Conservation (phyloP, 306 rosid genomes). For the Lotus japonicus region DNA sequence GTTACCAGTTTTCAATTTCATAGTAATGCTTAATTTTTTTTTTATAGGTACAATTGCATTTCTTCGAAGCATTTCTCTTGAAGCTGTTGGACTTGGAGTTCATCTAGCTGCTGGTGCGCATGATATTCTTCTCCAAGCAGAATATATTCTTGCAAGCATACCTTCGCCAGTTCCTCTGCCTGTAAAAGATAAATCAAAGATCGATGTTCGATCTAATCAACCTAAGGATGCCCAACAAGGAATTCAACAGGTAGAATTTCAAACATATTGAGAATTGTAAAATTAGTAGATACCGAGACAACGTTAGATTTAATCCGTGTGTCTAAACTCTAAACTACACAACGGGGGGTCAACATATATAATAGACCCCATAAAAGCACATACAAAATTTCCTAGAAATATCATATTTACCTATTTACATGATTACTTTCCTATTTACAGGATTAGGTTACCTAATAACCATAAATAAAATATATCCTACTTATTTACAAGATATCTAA, state of each 20-base stretch:
- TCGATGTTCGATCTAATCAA: slow-evolving; percentile 69
- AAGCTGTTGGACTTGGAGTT: slow-evolving; percentile 96
- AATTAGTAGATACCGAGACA: too few relatives aligned
- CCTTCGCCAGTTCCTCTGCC: slow-evolving; percentile 49
- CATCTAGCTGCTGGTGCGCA: slow-evolving; percentile 97
- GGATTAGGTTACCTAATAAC: too few relatives aligned
- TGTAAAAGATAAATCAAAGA: slow-evolving; percentile 37
- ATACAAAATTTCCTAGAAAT: too few relatives aligned
- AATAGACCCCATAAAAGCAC: too few relatives aligned
- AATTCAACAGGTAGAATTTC: slow-evolving; percentile 66
- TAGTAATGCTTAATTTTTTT: neutral
- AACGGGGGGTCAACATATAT: too few relatives aligned
- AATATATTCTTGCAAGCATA: slow-evolving; percentile 56
- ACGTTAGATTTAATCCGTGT: too few relatives aligned
- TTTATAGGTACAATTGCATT: slow-evolving; percentile 81
- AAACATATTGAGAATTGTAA: neutral
- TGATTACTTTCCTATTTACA: too few relatives aligned
- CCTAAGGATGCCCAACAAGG: slow-evolving; percentile 97
- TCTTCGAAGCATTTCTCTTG: slow-evolving; percentile 92
- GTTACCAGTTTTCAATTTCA: slow-evolving; percentile 3
- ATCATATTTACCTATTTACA: too few relatives aligned
- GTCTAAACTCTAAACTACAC: too few relatives aligned
- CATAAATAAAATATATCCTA: too few relatives aligned
- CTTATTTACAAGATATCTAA: too few relatives aligned
- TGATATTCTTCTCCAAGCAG: slow-evolving; percentile 81